phyloP scores from a whole-genome alignment of 2,329 filamentous ascomycete species.

The Alternaria infectoria region DNA sequence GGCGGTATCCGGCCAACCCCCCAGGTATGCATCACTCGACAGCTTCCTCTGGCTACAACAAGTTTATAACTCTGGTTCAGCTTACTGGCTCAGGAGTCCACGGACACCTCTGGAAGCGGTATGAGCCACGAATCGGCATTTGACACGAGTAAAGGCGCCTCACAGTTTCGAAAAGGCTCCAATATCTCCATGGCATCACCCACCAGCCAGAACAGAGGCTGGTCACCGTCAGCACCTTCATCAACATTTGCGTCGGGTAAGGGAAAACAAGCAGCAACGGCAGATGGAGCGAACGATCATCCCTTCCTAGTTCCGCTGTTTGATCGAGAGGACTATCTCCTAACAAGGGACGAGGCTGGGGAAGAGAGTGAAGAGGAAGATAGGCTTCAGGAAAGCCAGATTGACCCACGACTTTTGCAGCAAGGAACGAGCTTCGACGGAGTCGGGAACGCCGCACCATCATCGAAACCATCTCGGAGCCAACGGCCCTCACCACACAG shows the following conservation, averaged over 20 bases:
- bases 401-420: constrained; percentile 21
- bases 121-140: constrained; percentile 18
- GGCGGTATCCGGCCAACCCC: constrained; percentile 12
- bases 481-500: constrained; percentile 8
- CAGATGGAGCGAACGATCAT: neutral
- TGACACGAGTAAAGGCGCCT: constrained; percentile 5
- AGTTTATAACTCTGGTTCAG: constrained; percentile 22
- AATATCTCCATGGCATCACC: constrained; percentile 15
- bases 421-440: constrained; percentile 7
- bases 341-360: constrained; percentile 15
- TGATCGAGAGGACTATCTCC: constrained; percentile 29
- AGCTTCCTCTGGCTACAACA: constrained; percentile 7
- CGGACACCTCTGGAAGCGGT: constrained; percentile 17
- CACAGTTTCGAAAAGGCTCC: constrained; percentile 13
- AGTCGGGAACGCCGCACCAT: neutral
- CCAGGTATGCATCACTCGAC: constrained; percentile 22
- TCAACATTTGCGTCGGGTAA: constrained; percentile 9
- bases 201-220: constrained; percentile 9
- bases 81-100: constrained; percentile 26
- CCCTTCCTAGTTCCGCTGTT: constrained; percentile 25
- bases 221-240: constrained; percentile 5
- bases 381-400: constrained; percentile 4
- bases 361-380: constrained; percentile 14
- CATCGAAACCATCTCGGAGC: constrained; percentile 15
- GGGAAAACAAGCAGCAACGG: constrained; percentile 12